Evolutionary conservation across 1,139 yeast genomes (phyloP), one percentile per base, ranked within the genome.

Genomic region (Kluyveromyces sp.): DNA sequence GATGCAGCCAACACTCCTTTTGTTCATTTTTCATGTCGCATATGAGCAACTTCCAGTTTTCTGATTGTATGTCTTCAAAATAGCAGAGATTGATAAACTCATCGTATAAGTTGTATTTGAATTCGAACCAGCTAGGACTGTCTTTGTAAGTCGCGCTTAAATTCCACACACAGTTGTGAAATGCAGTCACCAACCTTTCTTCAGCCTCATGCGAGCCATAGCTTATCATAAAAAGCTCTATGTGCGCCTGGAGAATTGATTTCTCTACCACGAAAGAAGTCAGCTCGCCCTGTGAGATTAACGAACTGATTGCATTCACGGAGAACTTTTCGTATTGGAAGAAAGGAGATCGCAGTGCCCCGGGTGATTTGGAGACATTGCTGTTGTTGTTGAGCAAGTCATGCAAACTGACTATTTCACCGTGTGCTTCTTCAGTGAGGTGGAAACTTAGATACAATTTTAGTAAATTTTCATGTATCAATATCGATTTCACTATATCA

Each of bases 1-100:
- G 56, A 9, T 53, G 48, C 2, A 61, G 22, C 65, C 65, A 63
- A 39, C 54, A 48, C 41, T 63, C 64, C 36, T 66, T 49, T 35
- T 51, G 51, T 11, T 50, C 39, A 13, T 54, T 38, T 17, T 53
- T 39, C 4, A 63, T 32, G 20, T 38, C 41, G 19, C 41, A 38
- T 12, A 38, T 4, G 7, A 22, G 13, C 8, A 38, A 18, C 19
- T 38, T 38, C 36, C 35, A 3, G 46, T 32, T 2, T 39, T 30
- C 35, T 8, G 41, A 13, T 13, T 38, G 19, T 4, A 30, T 20
- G 3, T 47, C 44, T 2, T 38, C 47, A 6, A 33, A 25, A 3
- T 49, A 43, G n/a, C 48, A 26, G 13, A 39, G 26, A 9, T 35
- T 29, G 11, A 55, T 30, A 6, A 55, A 41, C 4, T 47, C 34